A percentile compares a stretch with the other conserved stretches of the same genome.
Conservation (phyloP, 2,329 filamentous ascomycete species). For the Trichophaea hybrida region DNA sequence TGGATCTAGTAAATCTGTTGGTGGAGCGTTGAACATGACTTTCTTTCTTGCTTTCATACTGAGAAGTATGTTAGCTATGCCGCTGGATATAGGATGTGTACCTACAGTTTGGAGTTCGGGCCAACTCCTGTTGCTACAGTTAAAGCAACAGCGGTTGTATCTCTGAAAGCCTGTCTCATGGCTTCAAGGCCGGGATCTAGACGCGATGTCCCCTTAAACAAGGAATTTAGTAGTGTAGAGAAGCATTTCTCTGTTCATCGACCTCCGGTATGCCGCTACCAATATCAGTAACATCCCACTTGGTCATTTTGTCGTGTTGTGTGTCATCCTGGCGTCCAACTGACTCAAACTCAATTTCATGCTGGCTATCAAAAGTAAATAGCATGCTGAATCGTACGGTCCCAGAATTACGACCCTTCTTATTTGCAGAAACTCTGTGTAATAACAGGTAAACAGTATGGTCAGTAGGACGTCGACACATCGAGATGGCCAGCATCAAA, state of each 20-base stretch:
- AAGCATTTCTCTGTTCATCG: neutral
- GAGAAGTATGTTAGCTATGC: neutral
- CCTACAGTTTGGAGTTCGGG: too few relatives aligned
- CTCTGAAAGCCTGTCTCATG: too few relatives aligned
- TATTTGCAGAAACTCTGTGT: neutral
- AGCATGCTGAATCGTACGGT: conserved; percentile 7
- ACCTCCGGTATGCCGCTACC: neutral
- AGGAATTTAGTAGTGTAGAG: too few relatives aligned
- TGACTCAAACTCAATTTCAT: conserved; percentile 10
- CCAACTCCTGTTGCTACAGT: too few relatives aligned
- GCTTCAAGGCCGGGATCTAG: too few relatives aligned
- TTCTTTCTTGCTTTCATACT: neutral
- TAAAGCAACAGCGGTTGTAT: too few relatives aligned
- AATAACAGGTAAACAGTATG: conserved; percentile 11
- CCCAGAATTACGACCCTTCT: neutral
- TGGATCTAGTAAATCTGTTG: neutral
- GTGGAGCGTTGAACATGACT: neutral
- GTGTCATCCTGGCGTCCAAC: too few relatives aligned
- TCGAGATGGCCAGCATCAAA: neutral
- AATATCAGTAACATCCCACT: neutral
- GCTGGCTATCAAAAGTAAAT: conserved; percentile 6
- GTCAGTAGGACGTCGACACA: conserved; percentile 7
- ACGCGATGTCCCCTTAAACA: too few relatives aligned
- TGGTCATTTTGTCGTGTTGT: too few relatives aligned
- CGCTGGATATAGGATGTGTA: too few relatives aligned